These are phyloP conservation scores for Teunomyces barrocoloradensis DNA, from an alignment of 805 yeast species.

Conservation along the genomic window DNA sequence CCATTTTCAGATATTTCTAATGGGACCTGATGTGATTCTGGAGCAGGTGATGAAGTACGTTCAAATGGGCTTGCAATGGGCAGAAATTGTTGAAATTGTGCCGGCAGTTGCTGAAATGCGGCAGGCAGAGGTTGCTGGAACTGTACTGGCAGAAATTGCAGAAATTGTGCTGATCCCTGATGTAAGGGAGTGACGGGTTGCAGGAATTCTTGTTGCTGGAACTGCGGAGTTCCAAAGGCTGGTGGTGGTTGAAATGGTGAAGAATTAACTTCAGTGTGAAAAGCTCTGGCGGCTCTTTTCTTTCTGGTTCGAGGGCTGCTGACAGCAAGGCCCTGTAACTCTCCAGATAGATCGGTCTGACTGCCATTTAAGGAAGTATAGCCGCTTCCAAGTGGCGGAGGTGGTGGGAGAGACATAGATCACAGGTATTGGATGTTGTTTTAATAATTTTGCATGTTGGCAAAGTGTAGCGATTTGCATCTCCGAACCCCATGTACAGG, in stretches of 20 bases:
- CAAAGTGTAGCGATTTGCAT: not conserved
- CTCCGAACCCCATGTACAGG: not conserved
- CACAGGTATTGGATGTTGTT: not conserved
- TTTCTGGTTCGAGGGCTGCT: conserved; percentile 17
- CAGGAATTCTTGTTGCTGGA: conserved; percentile 1
- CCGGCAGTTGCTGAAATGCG: not conserved
- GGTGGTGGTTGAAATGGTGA: not conserved
- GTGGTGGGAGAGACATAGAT: conserved; percentile 9
- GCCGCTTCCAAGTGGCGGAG: conserved; percentile 6
- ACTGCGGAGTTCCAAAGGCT: not conserved
- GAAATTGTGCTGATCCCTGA: not conserved
- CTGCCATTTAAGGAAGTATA: conserved; percentile 4
- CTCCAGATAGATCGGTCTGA: conserved; percentile 5
- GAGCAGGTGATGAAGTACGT: not conserved
- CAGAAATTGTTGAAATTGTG: not conserved
- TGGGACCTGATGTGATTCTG: not conserved
- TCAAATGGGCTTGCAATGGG: conserved; percentile 1
- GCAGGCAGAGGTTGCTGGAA: not conserved
- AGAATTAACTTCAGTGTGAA: conserved; percentile 21
- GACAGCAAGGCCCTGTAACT: conserved; percentile 9
- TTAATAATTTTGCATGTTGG: not conserved
- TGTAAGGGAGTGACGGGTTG: not conserved
- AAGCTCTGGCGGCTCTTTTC: conserved; percentile 31
- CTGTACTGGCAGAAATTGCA: not conserved
- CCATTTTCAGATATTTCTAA: not conserved